A percentile compares a stretch with the other conserved stretches of the same genome.
Conservation (phyloP, 805 yeast species). For the Candida caryicola region DNA sequence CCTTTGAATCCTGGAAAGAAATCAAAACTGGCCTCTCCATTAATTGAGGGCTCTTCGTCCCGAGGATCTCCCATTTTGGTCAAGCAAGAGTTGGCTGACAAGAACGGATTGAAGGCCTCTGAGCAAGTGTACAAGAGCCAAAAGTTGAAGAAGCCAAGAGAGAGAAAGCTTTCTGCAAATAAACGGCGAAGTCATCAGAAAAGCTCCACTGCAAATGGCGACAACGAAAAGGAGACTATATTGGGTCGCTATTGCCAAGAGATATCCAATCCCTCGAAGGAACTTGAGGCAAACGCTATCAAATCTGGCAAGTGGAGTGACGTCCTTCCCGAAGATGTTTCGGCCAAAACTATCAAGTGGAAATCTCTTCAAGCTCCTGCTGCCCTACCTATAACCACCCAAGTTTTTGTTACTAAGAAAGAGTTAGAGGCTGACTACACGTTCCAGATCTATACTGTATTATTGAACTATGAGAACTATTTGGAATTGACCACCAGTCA, state of each 20-base stretch:
- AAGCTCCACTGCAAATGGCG: slow-evolving; percentile 3
- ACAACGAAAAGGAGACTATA: background rate
- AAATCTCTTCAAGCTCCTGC: slow-evolving; percentile 91
- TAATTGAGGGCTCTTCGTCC: background rate
- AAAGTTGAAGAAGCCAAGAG: background rate
- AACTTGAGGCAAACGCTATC: slow-evolving; percentile 52
- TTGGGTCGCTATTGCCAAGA: slow-evolving; percentile 30
- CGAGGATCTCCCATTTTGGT: background rate
- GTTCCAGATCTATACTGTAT: slow-evolving; percentile 79
- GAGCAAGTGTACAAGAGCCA: slow-evolving; percentile 1
- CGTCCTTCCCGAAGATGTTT: slow-evolving; percentile 74
- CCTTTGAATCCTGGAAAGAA: background rate
- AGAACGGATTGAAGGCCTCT: background rate
- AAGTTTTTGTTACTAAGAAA: slow-evolving; percentile 66
- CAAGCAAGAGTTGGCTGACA: background rate
- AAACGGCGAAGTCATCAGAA: slow-evolving; percentile 2
- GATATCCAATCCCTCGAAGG: slow-evolving; percentile 69
- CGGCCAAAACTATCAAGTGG: slow-evolving; percentile 80
- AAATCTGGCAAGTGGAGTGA: slow-evolving; percentile 87
- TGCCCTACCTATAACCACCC: slow-evolving; percentile 78
- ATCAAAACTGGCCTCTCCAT: background rate
- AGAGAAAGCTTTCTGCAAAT: background rate
- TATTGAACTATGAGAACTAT: slow-evolving; percentile 58
- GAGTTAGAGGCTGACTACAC: slow-evolving; percentile 73
- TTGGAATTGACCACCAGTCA: slow-evolving; percentile 48